Base-by-base conservation (phyloP, 352 stramenopile genomes). In the Pythium sp. region DNA sequence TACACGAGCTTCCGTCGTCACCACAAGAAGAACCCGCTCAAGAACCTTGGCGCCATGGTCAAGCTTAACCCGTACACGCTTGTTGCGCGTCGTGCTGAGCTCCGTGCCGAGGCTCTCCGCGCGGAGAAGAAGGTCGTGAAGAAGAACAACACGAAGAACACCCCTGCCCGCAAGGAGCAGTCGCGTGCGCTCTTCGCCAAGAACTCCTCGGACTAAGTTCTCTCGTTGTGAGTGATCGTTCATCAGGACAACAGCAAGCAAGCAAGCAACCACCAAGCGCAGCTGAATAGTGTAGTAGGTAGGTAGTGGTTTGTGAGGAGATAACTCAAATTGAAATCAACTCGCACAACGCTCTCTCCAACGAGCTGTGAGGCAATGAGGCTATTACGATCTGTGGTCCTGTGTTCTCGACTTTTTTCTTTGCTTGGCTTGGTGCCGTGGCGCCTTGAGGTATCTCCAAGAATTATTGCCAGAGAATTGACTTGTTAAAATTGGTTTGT, bases 11-110 rank as follows among this genome's bases (percentile, higher is more conserved):
- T 89, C 70, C 92, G 82, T 69, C 88, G 92, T 73, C 87, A 96
- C 73, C 90, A 97, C 71, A 99, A 99, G 93, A 98, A 98, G 82
- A 99, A 99, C 87, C 93, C 97, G 62, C 87, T 99, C 56, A 97
- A 91, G 70, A 98, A 97, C 85, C 86, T 98, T 70, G 95, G 89
- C 61, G 96, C 87, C 61, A 96, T 99, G 85, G 92, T 98, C 66
- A 97, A 98, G 80, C 87, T 99, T 67, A 98, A 99, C 87, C 94
- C 96, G 69, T 99, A 99, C 91, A 92, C 96, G 74, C 86, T 97
- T 54, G 93, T 95, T 12, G 93, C 94, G 62, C 90, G 94, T 76
- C 89, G 90, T 64, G 89, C 91, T 58, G 94, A 98, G 75, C 81
- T 97, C 41, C 81, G 89, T 60, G 91, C 91, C 12, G 80, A 97